Conservation (phyloP, 345 rosid species). For the Arabis hirsuta region DNA sequence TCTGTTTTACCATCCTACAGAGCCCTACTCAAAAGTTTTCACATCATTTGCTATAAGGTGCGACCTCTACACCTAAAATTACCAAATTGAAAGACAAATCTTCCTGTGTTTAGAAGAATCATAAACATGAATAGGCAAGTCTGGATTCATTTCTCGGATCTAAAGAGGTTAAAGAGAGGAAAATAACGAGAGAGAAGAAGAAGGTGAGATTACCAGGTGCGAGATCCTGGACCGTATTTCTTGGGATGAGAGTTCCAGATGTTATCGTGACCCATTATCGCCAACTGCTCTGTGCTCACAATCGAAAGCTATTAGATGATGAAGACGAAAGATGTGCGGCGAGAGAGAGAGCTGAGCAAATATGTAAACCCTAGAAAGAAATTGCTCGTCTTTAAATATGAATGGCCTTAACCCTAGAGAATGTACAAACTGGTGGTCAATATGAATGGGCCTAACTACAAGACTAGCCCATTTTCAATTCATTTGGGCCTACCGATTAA, state of each 20-base stretch:
- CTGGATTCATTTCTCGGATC: not conserved
- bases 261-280: constrained; percentile 33
- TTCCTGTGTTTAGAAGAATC: not conserved
- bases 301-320: not conserved
- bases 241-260: constrained; percentile 44
- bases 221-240: constrained; percentile 48
- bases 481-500: no score
- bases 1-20: not conserved
- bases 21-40: no score
- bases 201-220: constrained; percentile 35
- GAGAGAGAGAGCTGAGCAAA: not conserved
- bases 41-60: no score
- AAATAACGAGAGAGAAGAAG: not conserved
- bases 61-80: no score
- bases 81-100: no score
- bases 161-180: not conserved
- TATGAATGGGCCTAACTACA: not conserved
- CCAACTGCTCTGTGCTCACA: not conserved
- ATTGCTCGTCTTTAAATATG: not conserved
- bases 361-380: constrained; percentile 17
- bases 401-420: not conserved
- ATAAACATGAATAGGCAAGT: not conserved
- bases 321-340: constrained; percentile 10
- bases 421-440: no score
- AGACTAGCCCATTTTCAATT: no score